These are phyloP conservation scores for Pyrenula aspistea DNA, from an alignment of 495 filamentous ascomycete species.

Conservation along the genomic window DNA sequence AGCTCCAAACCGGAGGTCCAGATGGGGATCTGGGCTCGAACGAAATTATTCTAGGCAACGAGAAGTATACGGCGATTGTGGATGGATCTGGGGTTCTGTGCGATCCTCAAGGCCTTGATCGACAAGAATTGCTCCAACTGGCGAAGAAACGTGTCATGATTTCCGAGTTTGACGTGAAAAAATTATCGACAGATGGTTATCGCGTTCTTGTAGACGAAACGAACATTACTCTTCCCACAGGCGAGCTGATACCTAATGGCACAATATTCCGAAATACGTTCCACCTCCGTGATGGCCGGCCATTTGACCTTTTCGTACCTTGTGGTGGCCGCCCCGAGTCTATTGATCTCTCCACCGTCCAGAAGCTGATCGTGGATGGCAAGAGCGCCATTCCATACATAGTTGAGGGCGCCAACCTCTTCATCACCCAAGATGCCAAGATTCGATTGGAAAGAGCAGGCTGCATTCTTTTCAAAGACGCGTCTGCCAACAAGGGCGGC, in stretches of 20 bases:
- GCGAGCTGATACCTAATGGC: conserved; percentile 80
- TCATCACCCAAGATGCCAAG: conserved; percentile 98
- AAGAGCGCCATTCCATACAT: conserved; percentile 84
- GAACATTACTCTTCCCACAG: conserved; percentile 72
- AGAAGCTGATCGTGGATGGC: conserved; percentile 71
- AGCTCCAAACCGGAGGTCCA: conserved; percentile 95
- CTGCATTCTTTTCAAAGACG: conserved; percentile 92
- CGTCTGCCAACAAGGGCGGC: conserved; percentile 96
- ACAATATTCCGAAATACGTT: conserved; percentile 95
- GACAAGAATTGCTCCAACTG: conserved; percentile 67
- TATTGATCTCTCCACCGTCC: conserved; percentile 79
- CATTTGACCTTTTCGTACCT: conserved; percentile 85
- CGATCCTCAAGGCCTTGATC: conserved; percentile 81
- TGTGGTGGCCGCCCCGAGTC: conserved; percentile 96
- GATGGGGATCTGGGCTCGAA: conserved; percentile 96
- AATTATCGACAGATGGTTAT: conserved; percentile 80
- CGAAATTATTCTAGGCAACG: conserved; percentile 89
- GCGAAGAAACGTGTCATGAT: conserved; percentile 87
- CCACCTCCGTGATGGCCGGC: conserved; percentile 65
- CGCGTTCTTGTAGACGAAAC: conserved; percentile 87
- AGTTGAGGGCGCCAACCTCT: conserved; percentile 94
- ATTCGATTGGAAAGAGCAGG: conserved; percentile 87
- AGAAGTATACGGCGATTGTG: conserved; percentile 87
- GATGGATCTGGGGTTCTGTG: conserved; percentile 92
- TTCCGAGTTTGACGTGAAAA: conserved; percentile 69